Base-by-base conservation (phyloP, 1,139 yeast genomes). In the Hansenula anomala region DNA sequence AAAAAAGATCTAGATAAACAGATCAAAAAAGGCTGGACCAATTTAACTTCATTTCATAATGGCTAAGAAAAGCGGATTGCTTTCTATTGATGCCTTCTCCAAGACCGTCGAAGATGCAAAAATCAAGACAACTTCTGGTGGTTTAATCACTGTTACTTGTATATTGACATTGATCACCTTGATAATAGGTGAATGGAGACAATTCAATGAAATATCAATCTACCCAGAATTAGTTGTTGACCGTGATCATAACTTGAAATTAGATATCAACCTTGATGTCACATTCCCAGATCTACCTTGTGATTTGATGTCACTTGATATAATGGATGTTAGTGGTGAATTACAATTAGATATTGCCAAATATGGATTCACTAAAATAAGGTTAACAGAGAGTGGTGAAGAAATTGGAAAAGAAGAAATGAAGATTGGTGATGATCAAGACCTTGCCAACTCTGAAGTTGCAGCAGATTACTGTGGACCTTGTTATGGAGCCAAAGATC, bases 71-170 rank as follows among this genome's bases (percentile, higher is more conserved):
- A 29, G 40, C n/a, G 54, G 67, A 44, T 67, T 87, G 47, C 66
- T 85, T 40, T 75, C 81, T 31, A 69, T 85, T 45, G 98, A 92
- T 62, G 96, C 95, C 12, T 92, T 92, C 62, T 80, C 96, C 26
- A 90, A 89, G 63, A 88, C 97, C 7, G 90, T 87, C 33, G 97
- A 90, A 54, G 98, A 92, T 60, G 95, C 96, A 6, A 74, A 87
- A 41, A 78, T 92, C 44, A 79, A 85, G 49, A 92, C 98, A 3
- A 73, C 90, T 4, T 73, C 92, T 7, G 98, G 98, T 37, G 98
- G 97, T 3, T 55, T 88, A 29, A 86, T 92, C 51, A 89, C 97
- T 8, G 59, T 92, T 36, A 64, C 78, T 6, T 84, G 97, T 55
- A 58, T 80, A 2, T 39, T 78, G 15, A 70, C 85, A 7, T 82